Base-by-base conservation (phyloP, 2,329 filamentous ascomycete species). In the Albifimbria verrucaria region DNA sequence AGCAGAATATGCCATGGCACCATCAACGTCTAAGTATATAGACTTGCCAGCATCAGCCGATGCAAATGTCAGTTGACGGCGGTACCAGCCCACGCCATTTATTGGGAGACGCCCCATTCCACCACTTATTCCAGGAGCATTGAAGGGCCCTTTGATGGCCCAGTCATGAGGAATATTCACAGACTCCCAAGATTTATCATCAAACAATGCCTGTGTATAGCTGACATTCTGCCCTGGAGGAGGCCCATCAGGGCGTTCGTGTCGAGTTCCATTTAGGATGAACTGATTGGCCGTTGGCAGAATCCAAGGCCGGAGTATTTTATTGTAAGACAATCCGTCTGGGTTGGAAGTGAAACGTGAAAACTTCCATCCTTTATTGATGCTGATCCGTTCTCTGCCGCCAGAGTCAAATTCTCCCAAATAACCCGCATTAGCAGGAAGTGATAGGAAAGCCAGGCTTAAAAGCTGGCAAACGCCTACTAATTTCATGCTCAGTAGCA, bases 81-180 rank as follows among this genome's bases (percentile, higher is more conserved):
- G 75, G 56, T 81, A 81, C 79, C 78, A 81, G 2, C 75, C 78
- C 2, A 82, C 72, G 2, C 79, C 79, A 18, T 80, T 72, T 21
- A 72, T 68, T 0, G 79, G 79, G 26, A 83, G 59, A 2, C 74
- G 67, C 12, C 70, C 70, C 65, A 74, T 72, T 6, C 68, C 71
- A 3, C 74, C 72, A 10, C 62, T 59, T 1, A 77, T 65, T 2
- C 68, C 62, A 4, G 68, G 62, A 2, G 65, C 59, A 4, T 67
- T 60, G 53, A 79, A 80, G 1, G 76, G 74, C 0, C 76, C 75
- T 17, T 68, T 67, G 56, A 79, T 73, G 22, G 76, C 76, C 77
- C 75, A 80, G 59, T 80, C 77, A 57, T 79, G 77, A 0, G 77
- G 76, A 6, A 79, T 61, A 10, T 65, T 63, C 21, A 79, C 61